Conservation (phyloP, 306 rosid species). For the Arachis stenosperma region DNA sequence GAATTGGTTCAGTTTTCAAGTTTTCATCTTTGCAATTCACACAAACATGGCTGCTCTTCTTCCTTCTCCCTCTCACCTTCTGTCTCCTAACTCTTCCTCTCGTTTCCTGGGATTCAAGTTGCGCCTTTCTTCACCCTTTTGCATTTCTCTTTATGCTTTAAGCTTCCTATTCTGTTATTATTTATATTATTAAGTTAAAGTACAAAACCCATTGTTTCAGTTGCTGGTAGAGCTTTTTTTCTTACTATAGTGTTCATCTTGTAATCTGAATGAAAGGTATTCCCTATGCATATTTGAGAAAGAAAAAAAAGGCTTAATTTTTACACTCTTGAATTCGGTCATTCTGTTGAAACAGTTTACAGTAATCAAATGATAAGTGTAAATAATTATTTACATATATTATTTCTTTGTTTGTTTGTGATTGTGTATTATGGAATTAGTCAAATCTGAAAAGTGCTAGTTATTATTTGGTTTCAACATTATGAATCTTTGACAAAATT, state of each 20-base stretch:
- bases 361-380: no score
- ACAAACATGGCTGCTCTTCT: constrained; percentile 55
- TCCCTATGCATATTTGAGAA: background rate
- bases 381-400: no score
- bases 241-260: background rate
- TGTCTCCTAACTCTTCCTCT: constrained; percentile 50
- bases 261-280: background rate
- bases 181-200: background rate
- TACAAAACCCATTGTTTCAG: background rate
- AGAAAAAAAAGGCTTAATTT: no score
- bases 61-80: constrained; percentile 49
- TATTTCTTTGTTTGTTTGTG: no score
- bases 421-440: no score
- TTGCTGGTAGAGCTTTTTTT: background rate
- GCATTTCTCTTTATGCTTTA: background rate
- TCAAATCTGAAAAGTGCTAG: no score
- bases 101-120: constrained; percentile 59
- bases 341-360: no score
- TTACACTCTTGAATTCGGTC: no score
- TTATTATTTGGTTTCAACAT: constrained; percentile 12
- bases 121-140: constrained; percentile 10
- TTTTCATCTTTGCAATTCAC: constrained; percentile 23
- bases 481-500: constrained; percentile 6
- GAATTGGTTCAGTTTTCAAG: constrained; percentile 17
- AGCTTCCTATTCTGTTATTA: background rate